Evolutionary conservation across 345 rosid genomes (phyloP).

Genomic region (Hevea brasiliensis): DNA sequence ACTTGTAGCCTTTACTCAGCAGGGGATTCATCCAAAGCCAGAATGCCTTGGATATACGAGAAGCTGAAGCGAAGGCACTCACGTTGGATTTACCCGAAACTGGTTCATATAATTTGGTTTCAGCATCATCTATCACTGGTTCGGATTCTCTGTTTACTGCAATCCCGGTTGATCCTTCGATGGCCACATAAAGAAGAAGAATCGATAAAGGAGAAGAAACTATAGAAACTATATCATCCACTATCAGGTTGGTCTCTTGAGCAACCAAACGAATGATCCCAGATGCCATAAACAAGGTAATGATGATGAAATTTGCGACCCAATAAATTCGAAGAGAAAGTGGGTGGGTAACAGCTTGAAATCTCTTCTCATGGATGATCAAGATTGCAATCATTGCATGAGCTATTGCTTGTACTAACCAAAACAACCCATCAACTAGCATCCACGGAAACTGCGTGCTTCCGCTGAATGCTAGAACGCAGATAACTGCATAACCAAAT

Average conservation of each 20-base stretch:
- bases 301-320: constrained; percentile 45
- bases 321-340: constrained; percentile 62
- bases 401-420: constrained; percentile 76
- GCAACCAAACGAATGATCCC: constrained; percentile 48
- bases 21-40: constrained; percentile 97
- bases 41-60: constrained; percentile 57
- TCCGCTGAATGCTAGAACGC: constrained; percentile 51
- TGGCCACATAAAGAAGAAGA: constrained; percentile 49
- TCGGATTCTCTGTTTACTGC: constrained; percentile 28
- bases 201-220: constrained; percentile 53
- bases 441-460: constrained; percentile 37
- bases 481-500: constrained; percentile 41
- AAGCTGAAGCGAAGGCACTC: constrained; percentile 70
- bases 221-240: constrained; percentile 61
- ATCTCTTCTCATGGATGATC: constrained; percentile 67
- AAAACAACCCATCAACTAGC: constrained; percentile 48
- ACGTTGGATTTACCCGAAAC: constrained; percentile 46
- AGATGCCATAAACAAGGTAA: constrained; percentile 52
- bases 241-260: constrained; percentile 31
- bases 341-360: constrained; percentile 60
- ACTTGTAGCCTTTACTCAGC: constrained; percentile 66
- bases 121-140: constrained; percentile 31
- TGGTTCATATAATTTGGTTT: constrained; percentile 33
- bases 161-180: constrained; percentile 75
- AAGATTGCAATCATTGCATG: constrained; percentile 58